phyloP scores from a whole-genome alignment of 1,139 yeast species.

The Blastobotrys apis region DNA sequence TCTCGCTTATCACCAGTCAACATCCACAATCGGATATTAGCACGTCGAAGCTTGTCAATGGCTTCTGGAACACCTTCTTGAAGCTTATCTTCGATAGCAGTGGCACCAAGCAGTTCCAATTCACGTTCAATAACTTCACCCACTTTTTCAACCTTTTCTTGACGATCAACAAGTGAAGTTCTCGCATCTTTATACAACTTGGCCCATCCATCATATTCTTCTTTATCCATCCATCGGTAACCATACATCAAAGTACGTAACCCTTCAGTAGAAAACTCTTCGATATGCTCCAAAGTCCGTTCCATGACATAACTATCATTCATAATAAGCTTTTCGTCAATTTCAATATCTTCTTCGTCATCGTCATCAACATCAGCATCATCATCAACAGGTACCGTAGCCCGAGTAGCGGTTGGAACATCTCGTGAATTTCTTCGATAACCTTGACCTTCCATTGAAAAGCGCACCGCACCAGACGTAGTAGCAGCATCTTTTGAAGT shows the following conservation, averaged over 20 bases:
- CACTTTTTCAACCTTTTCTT: constrained; percentile 58
- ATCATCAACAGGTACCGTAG: constrained; percentile 1
- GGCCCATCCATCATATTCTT: constrained; percentile 65
- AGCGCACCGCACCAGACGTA: background rate
- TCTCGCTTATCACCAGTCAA: constrained; percentile 96
- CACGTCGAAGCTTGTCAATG: constrained; percentile 84
- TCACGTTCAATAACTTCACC: constrained; percentile 69
- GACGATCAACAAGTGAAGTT: constrained; percentile 66
- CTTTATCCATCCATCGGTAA: constrained; percentile 61
- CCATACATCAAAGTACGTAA: constrained; percentile 83
- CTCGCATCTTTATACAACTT: constrained; percentile 67
- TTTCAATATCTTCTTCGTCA: constrained; percentile 37
- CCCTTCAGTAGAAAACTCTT: constrained; percentile 93
- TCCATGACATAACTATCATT: constrained; percentile 79
- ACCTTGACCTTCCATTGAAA: background rate
- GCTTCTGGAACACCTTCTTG: constrained; percentile 96
- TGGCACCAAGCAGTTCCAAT: constrained; percentile 76
- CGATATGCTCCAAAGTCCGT: constrained; percentile 82
- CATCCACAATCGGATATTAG: constrained; percentile 97
- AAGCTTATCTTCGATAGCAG: constrained; percentile 94
- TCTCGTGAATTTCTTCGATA: background rate
- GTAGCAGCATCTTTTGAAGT: constrained; percentile 26
- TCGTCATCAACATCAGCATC: constrained; percentile 26
- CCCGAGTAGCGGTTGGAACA: background rate
- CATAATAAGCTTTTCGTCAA: constrained; percentile 58